Evolutionary conservation across 1,284 basidiomycete species (phyloP).

Genomic region (Cystobasidium sp.): DNA sequence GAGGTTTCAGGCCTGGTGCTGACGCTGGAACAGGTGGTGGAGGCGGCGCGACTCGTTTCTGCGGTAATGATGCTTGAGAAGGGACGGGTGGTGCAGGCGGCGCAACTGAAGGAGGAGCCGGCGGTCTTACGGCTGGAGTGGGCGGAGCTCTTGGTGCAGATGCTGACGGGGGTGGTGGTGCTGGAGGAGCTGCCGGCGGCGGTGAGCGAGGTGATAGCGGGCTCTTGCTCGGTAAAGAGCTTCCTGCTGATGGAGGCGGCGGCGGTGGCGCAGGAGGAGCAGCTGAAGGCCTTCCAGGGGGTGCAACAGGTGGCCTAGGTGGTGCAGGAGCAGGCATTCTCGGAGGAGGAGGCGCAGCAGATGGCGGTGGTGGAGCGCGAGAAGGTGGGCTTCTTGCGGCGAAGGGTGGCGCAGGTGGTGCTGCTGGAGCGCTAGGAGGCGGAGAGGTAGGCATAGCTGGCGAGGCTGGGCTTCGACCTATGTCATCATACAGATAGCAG

Average conservation of each 20-base stretch:
- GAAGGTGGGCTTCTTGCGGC: conserved; percentile 22
- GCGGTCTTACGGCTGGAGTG: conserved; percentile 3
- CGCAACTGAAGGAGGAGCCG: conserved; percentile 19
- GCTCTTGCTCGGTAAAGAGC: background rate
- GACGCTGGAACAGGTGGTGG: conserved; percentile 23
- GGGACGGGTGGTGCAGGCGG: conserved; percentile 7
- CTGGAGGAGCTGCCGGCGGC: conserved; percentile 10
- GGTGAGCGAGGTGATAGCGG: background rate
- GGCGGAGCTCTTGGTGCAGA: background rate
- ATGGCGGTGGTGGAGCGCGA: conserved; percentile 20
- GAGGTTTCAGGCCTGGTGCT: background rate
- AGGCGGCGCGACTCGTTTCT: conserved; percentile 7
- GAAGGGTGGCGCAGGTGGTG: conserved; percentile 16
- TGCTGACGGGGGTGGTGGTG: background rate
- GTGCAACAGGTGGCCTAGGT: background rate
- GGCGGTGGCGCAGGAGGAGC: conserved; percentile 28
- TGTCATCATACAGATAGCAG: background rate
- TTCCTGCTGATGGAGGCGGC: conserved; percentile 9
- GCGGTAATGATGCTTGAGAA: conserved; percentile 1
- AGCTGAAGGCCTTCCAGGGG: conserved; percentile 18
- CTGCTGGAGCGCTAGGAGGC: conserved; percentile 8
- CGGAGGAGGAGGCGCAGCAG: conserved; percentile 20
- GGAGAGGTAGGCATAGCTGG: conserved; percentile 18
- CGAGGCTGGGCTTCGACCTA: conserved; percentile 8
- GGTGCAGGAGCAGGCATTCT: conserved; percentile 3